phyloP scores from a whole-genome alignment of 129 eudicot genomes.

The Glebionis coronaria region DNA sequence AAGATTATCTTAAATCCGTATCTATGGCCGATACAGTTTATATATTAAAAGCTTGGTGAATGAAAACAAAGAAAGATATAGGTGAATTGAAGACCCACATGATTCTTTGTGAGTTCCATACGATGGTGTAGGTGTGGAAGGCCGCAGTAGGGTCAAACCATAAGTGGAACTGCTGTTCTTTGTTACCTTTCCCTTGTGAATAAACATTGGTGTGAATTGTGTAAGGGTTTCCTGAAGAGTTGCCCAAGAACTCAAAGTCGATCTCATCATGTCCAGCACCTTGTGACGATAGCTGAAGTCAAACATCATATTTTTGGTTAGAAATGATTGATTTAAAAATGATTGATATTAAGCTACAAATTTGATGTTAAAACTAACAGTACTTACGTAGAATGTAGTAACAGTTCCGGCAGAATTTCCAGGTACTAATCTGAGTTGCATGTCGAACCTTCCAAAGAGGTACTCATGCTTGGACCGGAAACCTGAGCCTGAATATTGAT shows the following conservation, averaged over 20 bases:
- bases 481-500: conserved; percentile 35
- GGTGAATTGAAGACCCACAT: conserved; percentile 10
- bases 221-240: conserved; percentile 35
- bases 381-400: conserved; percentile 35
- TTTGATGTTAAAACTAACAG: not conserved
- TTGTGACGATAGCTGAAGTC: conserved; percentile 33
- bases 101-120: conserved; percentile 37
- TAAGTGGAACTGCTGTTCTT: conserved; percentile 34
- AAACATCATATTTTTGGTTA: not conserved
- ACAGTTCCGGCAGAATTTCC: conserved; percentile 43
- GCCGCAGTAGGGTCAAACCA: conserved; percentile 37
- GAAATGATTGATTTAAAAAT: not conserved
- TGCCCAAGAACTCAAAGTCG: conserved; percentile 36
- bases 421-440: conserved; percentile 37
- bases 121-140: conserved; percentile 40
- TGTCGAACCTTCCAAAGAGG: conserved; percentile 34
- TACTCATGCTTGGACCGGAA: conserved; percentile 35
- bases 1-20: not conserved
- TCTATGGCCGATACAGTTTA: no score
- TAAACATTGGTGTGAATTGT: conserved; percentile 34
- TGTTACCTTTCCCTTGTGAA: conserved; percentile 28
- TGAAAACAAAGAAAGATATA: not conserved
- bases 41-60: not conserved
- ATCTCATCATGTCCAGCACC: conserved; percentile 37
- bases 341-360: not conserved